A percentile compares a stretch with the other conserved stretches of the same genome.
These are phyloP conservation scores for Oryza meridionalis DNA, from an alignment of 176 grass and related monocot genomes.

Conservation along the genomic window DNA sequence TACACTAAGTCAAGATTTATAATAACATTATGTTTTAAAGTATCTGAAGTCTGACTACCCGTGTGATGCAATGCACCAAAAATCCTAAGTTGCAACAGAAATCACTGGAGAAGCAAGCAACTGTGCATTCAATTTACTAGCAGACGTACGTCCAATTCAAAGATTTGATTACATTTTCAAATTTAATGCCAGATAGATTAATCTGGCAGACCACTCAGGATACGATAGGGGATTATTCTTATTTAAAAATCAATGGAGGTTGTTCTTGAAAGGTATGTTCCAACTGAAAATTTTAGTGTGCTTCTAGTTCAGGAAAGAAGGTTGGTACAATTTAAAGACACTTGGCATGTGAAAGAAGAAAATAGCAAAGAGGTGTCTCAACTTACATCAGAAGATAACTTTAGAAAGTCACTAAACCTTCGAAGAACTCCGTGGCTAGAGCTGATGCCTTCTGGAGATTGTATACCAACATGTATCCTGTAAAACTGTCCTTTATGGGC, in stretches of 20 bases:
- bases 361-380: slow-evolving; percentile 22
- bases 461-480: slow-evolving; percentile 97
- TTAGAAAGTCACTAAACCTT: slow-evolving; percentile 96
- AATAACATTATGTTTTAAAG: not conserved
- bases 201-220: not conserved
- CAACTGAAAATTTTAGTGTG: not conserved
- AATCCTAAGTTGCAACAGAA: not conserved
- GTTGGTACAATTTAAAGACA: not conserved
- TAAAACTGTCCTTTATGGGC: slow-evolving; percentile 97
- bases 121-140: not conserved
- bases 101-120: slow-evolving; percentile 8
- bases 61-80: not conserved
- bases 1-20: not conserved
- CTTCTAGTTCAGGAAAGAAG: slow-evolving; percentile 1
- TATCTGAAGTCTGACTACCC: not conserved
- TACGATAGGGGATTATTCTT: not conserved
- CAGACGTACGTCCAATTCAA: not conserved
- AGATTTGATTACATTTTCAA: not conserved
- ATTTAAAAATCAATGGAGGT: not conserved
- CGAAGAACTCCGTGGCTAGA: slow-evolving; percentile 81
- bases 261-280: not conserved
- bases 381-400: slow-evolving; percentile 89
- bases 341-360: slow-evolving; percentile 9
- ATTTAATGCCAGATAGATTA: not conserved
- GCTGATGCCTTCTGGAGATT: slow-evolving; percentile 92